phyloP scores from a whole-genome alignment of 140 eudicot species.

The Anethum foeniculum region DNA sequence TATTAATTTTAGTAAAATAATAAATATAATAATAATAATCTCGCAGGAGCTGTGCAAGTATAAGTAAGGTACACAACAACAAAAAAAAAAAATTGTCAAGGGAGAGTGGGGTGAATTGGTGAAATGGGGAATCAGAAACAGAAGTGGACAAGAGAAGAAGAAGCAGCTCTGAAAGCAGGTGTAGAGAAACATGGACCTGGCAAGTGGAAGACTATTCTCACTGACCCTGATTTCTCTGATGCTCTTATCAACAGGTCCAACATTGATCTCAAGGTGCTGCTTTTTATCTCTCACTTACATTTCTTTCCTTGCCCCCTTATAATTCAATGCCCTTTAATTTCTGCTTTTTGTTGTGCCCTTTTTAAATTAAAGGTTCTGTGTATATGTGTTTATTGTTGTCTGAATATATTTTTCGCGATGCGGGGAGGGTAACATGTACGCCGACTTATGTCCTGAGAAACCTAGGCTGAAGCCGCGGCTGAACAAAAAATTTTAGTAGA shows the following conservation, averaged over 20 bases:
- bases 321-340: not conserved
- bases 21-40: not conserved
- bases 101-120: not conserved
- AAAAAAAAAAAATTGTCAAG: not conserved
- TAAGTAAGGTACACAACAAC: not conserved
- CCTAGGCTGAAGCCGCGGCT: no score
- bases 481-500: no score
- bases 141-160: conserved; percentile 30
- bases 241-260: conserved; percentile 23
- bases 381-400: not conserved
- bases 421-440: no score
- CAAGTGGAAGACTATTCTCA: conserved; percentile 30
- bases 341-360: not conserved
- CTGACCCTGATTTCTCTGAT: conserved; percentile 19
- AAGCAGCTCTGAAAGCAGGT: conserved; percentile 28
- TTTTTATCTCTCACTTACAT: not conserved
- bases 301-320: not conserved
- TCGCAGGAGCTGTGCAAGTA: not conserved
- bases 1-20: no score
- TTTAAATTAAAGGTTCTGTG: no score
- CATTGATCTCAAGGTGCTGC: conserved; percentile 41
- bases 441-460: no score
- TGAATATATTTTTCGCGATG: not conserved
- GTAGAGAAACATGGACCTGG: conserved; percentile 27
- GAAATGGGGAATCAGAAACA: conserved; percentile 19